These are phyloP conservation scores for Agapanthus africanus DNA, from an alignment of 106 monocot genomes.

Conservation along the genomic window DNA sequence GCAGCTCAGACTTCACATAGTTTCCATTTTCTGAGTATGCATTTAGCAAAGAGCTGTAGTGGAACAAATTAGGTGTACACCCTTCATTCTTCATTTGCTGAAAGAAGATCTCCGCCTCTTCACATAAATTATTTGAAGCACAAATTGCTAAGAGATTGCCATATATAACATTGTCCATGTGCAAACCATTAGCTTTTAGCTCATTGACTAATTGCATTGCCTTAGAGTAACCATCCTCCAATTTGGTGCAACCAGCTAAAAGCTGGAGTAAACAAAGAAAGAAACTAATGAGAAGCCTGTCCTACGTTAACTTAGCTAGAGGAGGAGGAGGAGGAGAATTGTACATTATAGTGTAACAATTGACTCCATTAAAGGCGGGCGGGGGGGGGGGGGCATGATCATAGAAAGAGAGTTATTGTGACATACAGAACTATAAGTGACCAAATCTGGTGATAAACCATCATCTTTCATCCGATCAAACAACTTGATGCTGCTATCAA, in stretches of 20 bases:
- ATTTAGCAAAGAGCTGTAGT: constrained; percentile 92
- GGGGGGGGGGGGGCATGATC: not conserved
- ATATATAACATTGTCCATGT: constrained; percentile 84
- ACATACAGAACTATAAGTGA: constrained; percentile 94
- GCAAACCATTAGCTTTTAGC: constrained; percentile 47
- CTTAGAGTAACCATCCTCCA: constrained; percentile 56
- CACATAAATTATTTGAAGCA: constrained; percentile 69
- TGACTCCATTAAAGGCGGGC: not conserved
- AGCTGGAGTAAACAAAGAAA: constrained; percentile 32
- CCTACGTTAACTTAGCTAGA: not conserved
- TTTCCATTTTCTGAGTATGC: constrained; percentile 72
- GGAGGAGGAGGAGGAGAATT: not conserved
- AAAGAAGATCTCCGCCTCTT: constrained; percentile 80
- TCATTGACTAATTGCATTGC: constrained; percentile 73
- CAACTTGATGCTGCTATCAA: constrained; percentile 61
- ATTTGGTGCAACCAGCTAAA: constrained; percentile 62
- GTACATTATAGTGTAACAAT: not conserved
- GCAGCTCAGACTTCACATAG: constrained; percentile 66
- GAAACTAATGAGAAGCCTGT: not conserved
- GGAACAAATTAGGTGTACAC: constrained; percentile 63
- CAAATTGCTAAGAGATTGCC: constrained; percentile 78
- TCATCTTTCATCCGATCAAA: constrained; percentile 79
- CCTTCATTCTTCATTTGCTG: constrained; percentile 74
- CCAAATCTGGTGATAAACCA: constrained; percentile 65
- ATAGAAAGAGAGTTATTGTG: constrained; percentile 2